Conservation (phyloP, 164 flowering plant genomes). For the Stephania cephalantha region DNA sequence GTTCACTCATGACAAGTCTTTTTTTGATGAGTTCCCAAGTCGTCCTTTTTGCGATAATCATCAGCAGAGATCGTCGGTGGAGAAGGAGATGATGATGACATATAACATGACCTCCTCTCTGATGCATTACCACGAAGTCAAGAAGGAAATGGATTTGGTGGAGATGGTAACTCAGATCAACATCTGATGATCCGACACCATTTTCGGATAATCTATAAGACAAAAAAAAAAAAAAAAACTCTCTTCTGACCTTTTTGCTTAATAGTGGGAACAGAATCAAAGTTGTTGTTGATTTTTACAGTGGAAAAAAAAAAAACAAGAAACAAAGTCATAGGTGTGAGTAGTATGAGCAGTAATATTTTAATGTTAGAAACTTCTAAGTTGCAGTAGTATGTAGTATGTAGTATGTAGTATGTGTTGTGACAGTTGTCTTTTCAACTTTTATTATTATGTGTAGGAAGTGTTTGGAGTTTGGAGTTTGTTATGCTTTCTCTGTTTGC, state of each 20-base stretch:
- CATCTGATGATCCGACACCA: neutral
- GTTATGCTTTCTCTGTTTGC: slow-evolving; percentile 10
- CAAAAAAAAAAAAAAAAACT: no score
- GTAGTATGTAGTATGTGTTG: neutral
- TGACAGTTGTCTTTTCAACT: slow-evolving; percentile 3
- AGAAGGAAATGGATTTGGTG: slow-evolving; percentile 39
- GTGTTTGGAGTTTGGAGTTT: slow-evolving; percentile 3
- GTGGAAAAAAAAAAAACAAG: neutral
- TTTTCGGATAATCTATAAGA: neutral
- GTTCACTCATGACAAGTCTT: neutral
- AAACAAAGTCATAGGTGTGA: neutral
- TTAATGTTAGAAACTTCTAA: neutral
- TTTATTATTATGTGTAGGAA: neutral
- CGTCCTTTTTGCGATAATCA: neutral
- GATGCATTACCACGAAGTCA: slow-evolving; percentile 19
- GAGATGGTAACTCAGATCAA: slow-evolving; percentile 31
- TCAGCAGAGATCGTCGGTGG: slow-evolving; percentile 4
- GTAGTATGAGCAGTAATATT: neutral
- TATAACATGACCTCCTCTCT: slow-evolving; percentile 6
- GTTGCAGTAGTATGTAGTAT: no score
- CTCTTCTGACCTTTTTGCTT: neutral
- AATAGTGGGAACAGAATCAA: neutral
- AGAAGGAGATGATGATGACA: slow-evolving; percentile 17
- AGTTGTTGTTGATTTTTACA: neutral
- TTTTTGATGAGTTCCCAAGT: slow-evolving; percentile 12